These are phyloP conservation scores for Xylaria venustula DNA, from an alignment of 495 filamentous ascomycete genomes.

Conservation along the genomic window DNA sequence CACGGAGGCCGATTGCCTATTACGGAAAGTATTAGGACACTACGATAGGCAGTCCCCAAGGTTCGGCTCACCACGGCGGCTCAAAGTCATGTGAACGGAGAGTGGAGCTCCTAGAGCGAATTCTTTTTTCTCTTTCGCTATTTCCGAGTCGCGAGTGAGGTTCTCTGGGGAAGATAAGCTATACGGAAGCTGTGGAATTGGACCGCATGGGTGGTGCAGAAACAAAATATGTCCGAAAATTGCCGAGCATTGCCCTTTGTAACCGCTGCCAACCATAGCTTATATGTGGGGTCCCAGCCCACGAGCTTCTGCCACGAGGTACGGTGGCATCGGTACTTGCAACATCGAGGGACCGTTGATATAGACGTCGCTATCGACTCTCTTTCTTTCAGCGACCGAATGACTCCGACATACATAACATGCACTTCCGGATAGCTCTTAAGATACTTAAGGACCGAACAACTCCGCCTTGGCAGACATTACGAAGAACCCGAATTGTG, in stretches of 20 bases:
- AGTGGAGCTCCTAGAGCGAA: constrained; percentile 10
- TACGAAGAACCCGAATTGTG: no score
- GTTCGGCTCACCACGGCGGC: constrained; percentile 30
- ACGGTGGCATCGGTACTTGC: no score
- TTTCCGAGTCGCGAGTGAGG: constrained; percentile 7
- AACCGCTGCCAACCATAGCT: constrained; percentile 17
- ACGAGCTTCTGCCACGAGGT: no score
- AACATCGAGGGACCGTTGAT: no score
- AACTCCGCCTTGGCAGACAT: no score
- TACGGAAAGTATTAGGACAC: background rate
- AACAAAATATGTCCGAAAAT: constrained; percentile 19
- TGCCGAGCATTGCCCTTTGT: constrained; percentile 29
- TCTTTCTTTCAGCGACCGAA: no score
- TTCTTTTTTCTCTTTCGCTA: background rate
- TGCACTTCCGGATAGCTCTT: no score
- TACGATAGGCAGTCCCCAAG: constrained; percentile 3
- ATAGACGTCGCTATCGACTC: no score
- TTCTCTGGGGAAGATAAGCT: background rate
- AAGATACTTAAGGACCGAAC: no score
- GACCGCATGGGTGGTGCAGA: constrained; percentile 16
- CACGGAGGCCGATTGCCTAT: constrained; percentile 4
- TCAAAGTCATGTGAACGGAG: constrained; percentile 28
- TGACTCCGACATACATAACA: no score
- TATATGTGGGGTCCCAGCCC: no score
- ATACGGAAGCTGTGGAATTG: no score